Evolutionary conservation across 192 early-diverging fungal species (phyloP).

Genomic region (Coemansia sp.): DNA sequence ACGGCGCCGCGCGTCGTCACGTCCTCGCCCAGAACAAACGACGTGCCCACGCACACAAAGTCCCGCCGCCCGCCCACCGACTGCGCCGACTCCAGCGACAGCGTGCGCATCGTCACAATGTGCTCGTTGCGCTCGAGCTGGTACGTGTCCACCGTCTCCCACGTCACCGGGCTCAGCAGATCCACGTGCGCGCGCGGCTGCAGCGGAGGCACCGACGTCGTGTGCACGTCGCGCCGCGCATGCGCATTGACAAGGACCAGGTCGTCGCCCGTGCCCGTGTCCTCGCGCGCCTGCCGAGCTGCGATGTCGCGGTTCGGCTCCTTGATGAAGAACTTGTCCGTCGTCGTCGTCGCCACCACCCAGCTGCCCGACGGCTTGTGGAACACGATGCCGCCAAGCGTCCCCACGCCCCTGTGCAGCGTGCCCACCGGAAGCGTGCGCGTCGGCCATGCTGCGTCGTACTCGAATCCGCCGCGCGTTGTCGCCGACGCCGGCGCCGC

Average conservation of each 20-base stretch:
- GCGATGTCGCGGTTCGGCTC: conserved; percentile 66
- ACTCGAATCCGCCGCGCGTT: conserved; percentile 38
- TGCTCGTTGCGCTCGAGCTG: conserved; percentile 81
- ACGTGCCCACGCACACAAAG: conserved; percentile 87
- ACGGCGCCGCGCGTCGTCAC: conserved; percentile 83
- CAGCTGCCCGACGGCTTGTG: conserved; percentile 83
- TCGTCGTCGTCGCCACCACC: conserved; percentile 67
- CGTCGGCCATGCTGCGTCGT: conserved; percentile 49
- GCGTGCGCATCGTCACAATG: conserved; percentile 69
- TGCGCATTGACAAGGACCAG: conserved; percentile 36
- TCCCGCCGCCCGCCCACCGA: conserved; percentile 79
- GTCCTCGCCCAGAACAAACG: conserved; percentile 86
- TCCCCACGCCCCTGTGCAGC: conserved; percentile 27
- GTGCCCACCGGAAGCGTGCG: conserved; percentile 45
- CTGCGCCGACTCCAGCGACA: conserved; percentile 80
- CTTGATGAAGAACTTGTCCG: conserved; percentile 63
- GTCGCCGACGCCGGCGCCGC: conserved; percentile 12
- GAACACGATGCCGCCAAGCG: conserved; percentile 71
- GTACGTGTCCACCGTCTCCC: conserved; percentile 86
- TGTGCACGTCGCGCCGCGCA: conserved; percentile 31
- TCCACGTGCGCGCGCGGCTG: conserved; percentile 70
- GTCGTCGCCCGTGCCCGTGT: conserved; percentile 10
- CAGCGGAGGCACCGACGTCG: conserved; percentile 59
- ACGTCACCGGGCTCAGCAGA: conserved; percentile 89
- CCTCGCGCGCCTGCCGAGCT: conserved; percentile 27